These are phyloP conservation scores for Aspergillus ruber DNA, from an alignment of 2,329 filamentous ascomycete genomes.

Conservation along the genomic window DNA sequence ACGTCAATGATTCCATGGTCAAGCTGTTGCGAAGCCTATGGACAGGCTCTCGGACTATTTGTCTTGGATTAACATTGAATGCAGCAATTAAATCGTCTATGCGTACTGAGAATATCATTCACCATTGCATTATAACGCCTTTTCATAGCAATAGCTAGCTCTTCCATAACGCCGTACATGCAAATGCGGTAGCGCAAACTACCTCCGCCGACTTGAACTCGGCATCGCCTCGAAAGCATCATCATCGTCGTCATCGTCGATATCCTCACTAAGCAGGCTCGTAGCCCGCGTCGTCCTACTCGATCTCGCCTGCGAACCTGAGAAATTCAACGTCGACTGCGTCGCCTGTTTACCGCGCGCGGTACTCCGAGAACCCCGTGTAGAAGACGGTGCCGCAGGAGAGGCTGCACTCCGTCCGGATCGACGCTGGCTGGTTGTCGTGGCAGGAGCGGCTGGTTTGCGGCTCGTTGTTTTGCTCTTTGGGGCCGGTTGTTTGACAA, in stretches of 20 bases:
- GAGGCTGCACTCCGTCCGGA: constrained; percentile 23
- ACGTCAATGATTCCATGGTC: too few relatives aligned
- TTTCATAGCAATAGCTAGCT: too few relatives aligned
- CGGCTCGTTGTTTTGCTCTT: constrained; percentile 7
- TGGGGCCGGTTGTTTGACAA: constrained; percentile 33
- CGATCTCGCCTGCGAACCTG: constrained; percentile 20
- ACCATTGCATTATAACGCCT: too few relatives aligned
- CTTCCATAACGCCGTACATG: too few relatives aligned
- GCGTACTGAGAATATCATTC: too few relatives aligned
- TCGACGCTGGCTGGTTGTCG: constrained; percentile 18
- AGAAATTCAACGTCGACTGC: constrained; percentile 40
- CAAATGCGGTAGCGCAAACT: neutral
- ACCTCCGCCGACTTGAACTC: constrained; percentile 19
- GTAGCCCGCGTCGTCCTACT: constrained; percentile 26
- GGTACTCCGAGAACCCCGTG: constrained; percentile 12
- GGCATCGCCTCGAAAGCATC: constrained; percentile 42
- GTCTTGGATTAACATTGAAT: too few relatives aligned
- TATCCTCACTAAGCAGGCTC: constrained; percentile 35
- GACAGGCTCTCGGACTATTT: too few relatives aligned
- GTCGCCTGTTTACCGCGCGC: constrained; percentile 22
- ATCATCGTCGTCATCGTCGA: constrained; percentile 36
- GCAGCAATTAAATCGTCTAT: too few relatives aligned
- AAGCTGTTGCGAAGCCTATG: too few relatives aligned
- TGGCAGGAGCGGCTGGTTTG: constrained; percentile 12
- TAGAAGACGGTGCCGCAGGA: constrained; percentile 28